These are phyloP conservation scores for Suhomyces yuchorum DNA, from an alignment of 1,139 yeast species.

Conservation along the genomic window DNA sequence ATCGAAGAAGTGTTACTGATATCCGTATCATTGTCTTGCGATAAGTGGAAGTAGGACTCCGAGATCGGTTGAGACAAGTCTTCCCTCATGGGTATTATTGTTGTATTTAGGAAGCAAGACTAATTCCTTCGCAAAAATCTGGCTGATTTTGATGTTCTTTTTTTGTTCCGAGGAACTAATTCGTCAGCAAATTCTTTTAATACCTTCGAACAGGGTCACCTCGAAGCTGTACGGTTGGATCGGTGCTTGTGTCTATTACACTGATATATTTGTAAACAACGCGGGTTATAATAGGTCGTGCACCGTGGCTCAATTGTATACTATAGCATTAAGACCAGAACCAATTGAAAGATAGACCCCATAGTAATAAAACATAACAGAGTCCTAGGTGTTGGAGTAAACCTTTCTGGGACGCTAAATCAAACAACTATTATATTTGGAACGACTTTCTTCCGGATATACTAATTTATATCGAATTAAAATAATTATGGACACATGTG, in stretches of 20 bases:
- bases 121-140: neutral
- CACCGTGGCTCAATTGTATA: neutral
- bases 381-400: no score
- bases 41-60: slow-evolving; percentile 34
- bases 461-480: no score
- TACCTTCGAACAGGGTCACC: neutral
- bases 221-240: neutral
- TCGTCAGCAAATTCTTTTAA: neutral
- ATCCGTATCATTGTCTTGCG: slow-evolving; percentile 27
- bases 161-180: neutral
- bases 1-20: slow-evolving; percentile 18
- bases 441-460: no score
- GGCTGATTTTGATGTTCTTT: neutral
- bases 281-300: slow-evolving; percentile 14
- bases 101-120: neutral
- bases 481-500: no score
- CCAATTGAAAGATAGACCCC: no score
- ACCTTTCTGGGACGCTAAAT: no score
- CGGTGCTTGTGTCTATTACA: slow-evolving; percentile 1
- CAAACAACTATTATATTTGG: no score
- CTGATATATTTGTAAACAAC: slow-evolving; percentile 21
- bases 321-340: no score
- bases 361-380: no score
- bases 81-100: slow-evolving; percentile 5
- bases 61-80: slow-evolving; percentile 30